Base-by-base conservation (phyloP, 129 eudicot genomes). In the Logfia minima region DNA sequence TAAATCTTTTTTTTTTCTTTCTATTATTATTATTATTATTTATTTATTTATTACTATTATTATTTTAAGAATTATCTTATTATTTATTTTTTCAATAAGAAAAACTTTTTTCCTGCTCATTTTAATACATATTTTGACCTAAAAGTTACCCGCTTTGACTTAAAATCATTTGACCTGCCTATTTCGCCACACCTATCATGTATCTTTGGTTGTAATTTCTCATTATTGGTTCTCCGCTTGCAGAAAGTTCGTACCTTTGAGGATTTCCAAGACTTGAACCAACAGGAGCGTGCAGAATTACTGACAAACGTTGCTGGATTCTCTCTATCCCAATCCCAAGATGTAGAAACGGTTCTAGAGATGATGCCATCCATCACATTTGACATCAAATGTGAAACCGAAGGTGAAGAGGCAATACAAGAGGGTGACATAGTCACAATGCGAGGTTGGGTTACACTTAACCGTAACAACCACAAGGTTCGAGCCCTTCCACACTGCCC, bases 321-420 rank as follows among this genome's bases (percentile, higher is more conserved):
- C 78, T 77, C 96, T 51, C 69, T 73, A 8, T 70, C 84, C 37
- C 92, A 93, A 72, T 66, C 88, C 62, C 92, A 82, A 75, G 98
- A 93, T 48, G 92, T 90, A 66, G 98, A 93, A 82, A 80, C 58
- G 28, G 96, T 92, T 14, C 90, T 92, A 3, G 96, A 92, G 62
- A 90, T 86, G 94, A 86, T 92, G 90, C 98, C 98, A 19, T 83
- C 89, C 67, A 83, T 92, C 39, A 74, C 85, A 63, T 61, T 90
- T 17, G 98, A 92, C 29, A 74, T 90, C 75, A 85, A 87, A 53
- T 90, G 94, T 67, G 98, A 92, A 72, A 92, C 98, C 0, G 98
- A 92, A 85, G 96, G 98, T n/a, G 98, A 92, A 83, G 98, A 92
- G 77, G 96, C 96, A 34, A 85, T 92, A 26, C 98, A 92, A 72